Evolutionary conservation across 176 grass and related monocot species (phyloP), one percentile per base, ranked within the genome.

Genomic region (Cocos nucifera): DNA sequence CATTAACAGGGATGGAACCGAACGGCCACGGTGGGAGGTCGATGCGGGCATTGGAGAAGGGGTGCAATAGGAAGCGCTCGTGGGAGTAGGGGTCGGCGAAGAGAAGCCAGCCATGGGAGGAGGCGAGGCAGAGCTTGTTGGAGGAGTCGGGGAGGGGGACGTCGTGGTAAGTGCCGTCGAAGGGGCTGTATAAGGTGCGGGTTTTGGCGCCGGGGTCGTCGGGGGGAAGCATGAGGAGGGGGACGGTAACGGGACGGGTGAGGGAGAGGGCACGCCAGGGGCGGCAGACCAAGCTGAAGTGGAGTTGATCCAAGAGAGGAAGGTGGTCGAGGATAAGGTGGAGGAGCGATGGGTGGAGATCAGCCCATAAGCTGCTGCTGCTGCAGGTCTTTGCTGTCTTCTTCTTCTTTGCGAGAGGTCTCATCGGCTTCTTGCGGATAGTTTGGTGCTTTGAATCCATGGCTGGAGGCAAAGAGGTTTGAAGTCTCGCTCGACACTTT

Each of bases 81-180:
- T 17, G 4, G 52, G n/a, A 54, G 52, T 54, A 17, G 16, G 17
- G n/a, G 52, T 54, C 52, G 52, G n/a, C n/a, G 4, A 54, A 8
- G 52, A 54, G 52, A 17, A 54, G 52, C 52, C 52, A 54, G n/a
- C 52, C 52, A 19, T 54, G 52, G n/a, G 52, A 54, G 16, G 52
- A 54, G 52, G 52, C 52, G 52, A 54, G 19, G 17, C 52, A 54
- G 52, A 6, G 19, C 52, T 54, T 54, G 5, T 19, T n/a, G 16
- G 52, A 54, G 16, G 17, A 20, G 19, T 17, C 52, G n/a, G n/a
- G 52, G 52, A 54, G 52, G 12, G 5, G 2, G 52, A 54, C 16
- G 52, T 19, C 5, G 17, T 19, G 52, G 52, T 20, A 54, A 8
- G 14, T 8, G 52, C 52, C 52, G 52, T 54, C 52, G 15, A 54